phyloP scores from a whole-genome alignment of 106 monocot genomes.

The Posidonia australis region DNA sequence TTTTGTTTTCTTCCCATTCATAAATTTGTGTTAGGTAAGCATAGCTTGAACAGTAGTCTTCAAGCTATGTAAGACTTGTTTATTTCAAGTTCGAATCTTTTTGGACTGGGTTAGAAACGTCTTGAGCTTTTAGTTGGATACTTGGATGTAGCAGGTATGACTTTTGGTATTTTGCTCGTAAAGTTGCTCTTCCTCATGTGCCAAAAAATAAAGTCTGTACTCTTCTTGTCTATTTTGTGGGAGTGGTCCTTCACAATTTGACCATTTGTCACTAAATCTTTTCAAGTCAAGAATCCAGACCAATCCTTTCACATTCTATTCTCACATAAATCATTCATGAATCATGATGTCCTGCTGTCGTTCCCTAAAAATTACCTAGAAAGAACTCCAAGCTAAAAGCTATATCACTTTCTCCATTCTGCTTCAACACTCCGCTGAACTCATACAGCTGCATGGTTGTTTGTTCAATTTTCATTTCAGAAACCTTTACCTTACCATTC shows the following conservation, averaged over 20 bases:
- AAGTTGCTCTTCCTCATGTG: background rate
- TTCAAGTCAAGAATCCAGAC: background rate
- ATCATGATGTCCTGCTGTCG: background rate
- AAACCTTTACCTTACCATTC: background rate
- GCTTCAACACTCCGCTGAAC: background rate
- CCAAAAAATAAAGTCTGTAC: background rate
- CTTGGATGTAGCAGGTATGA: background rate
- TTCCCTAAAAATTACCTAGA: background rate
- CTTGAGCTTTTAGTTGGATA: background rate
- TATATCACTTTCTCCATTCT: background rate
- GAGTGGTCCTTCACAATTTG: background rate
- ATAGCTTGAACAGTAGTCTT: background rate
- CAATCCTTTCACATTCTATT: background rate
- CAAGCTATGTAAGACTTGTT: background rate
- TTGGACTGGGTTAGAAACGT: background rate
- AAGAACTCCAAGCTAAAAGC: no score
- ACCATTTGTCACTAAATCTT: conserved; percentile 1
- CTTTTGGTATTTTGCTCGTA: background rate
- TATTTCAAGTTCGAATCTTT: background rate
- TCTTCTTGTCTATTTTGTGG: background rate
- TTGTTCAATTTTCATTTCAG: background rate
- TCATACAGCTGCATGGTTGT: background rate
- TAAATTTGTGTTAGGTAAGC: conserved; percentile 7
- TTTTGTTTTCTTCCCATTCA: conserved; percentile 4
- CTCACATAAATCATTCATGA: background rate